A percentile compares a stretch with the other conserved stretches of the same genome.
Evolutionary conservation across 257 asterid species (phyloP).

Genomic region (Nyctanthes arbortristis): DNA sequence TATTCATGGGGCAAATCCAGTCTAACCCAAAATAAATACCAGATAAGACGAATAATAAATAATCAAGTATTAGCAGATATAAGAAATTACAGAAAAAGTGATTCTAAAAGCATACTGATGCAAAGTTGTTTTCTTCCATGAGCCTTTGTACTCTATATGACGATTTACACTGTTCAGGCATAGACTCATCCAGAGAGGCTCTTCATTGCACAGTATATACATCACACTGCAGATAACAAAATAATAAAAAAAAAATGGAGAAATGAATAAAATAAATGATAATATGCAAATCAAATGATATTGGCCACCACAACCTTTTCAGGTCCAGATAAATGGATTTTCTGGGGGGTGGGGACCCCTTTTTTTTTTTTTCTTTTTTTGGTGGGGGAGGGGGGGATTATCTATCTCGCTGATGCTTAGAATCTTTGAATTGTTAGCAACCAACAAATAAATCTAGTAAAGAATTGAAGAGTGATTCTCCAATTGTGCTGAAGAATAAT

Average conservation of each 20-base stretch:
- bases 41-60: slow-evolving; percentile 22
- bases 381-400: no score
- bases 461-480: no score
- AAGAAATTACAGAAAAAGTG: slow-evolving; percentile 1
- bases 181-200: slow-evolving; percentile 89
- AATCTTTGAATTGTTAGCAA: no score
- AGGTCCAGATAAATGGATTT: no score
- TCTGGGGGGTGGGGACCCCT: no score
- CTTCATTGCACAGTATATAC: slow-evolving; percentile 93
- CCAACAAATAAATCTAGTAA: no score
- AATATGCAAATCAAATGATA: neutral
- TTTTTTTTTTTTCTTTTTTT: no score
- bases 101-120: slow-evolving; percentile 66
- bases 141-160: slow-evolving; percentile 81
- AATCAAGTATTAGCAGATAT: slow-evolving; percentile 10
- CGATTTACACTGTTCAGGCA: slow-evolving; percentile 70
- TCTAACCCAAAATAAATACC: slow-evolving; percentile 38
- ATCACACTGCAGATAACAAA: slow-evolving; percentile 66
- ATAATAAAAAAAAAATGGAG: slow-evolving; percentile 19
- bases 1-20: slow-evolving; percentile 50
- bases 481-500: no score
- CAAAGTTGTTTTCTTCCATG: slow-evolving; percentile 95
- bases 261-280: slow-evolving; percentile 6
- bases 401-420: no score
- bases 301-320: no score